phyloP scores from a whole-genome alignment of 306 rosid species.

The Trifolium fragiferum region DNA sequence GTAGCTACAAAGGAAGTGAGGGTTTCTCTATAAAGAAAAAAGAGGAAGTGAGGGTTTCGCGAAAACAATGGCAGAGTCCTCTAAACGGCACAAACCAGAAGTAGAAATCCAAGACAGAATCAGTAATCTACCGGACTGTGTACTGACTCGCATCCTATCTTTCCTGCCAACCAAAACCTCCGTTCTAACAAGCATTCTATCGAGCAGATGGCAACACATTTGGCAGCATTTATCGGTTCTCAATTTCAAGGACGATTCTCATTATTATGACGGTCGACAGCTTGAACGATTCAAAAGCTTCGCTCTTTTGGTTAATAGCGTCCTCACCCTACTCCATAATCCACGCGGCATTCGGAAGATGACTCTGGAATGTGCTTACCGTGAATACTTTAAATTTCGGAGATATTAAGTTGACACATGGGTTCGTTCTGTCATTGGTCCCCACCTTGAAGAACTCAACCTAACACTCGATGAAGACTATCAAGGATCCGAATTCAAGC shows the following conservation, averaged over 20 bases:
- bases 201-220: background rate
- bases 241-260: no score
- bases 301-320: background rate
- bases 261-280: no score
- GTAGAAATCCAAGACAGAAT: background rate
- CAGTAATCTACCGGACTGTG: conserved; percentile 8
- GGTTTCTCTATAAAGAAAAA: no score
- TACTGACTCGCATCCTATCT: conserved; percentile 38
- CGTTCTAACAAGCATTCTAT: background rate
- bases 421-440: background rate
- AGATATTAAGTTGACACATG: background rate
- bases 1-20: no score
- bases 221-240: background rate
- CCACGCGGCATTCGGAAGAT: background rate
- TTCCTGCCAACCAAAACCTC: background rate
- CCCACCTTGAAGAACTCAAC: background rate
- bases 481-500: background rate
- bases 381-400: background rate
- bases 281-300: no score
- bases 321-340: background rate
- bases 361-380: background rate
- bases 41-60: no score
- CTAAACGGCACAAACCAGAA: background rate
- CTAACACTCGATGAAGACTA: background rate
- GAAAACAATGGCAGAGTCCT: background rate